Conservation (phyloP, 345 rosid species). For the Eucalyptus pauciflora region DNA sequence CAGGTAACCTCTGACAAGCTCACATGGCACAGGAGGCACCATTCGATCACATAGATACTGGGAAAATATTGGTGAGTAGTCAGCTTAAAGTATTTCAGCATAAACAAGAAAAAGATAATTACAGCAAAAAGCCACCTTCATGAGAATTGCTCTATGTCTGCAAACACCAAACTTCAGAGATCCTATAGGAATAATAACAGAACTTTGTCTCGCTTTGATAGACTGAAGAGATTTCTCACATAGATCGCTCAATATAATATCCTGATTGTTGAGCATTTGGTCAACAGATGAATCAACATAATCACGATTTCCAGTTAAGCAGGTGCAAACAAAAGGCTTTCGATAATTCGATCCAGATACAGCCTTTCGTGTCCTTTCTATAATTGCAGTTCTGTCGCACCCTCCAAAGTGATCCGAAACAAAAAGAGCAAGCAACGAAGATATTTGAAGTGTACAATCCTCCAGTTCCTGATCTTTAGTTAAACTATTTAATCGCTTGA, state of each 20-base stretch:
- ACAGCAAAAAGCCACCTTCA: slow-evolving; percentile 48
- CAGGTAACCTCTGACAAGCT: slow-evolving; percentile 96
- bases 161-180: slow-evolving; percentile 80
- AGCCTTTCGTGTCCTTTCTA: slow-evolving; percentile 63
- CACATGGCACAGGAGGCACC: slow-evolving; percentile 92
- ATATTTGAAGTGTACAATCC: slow-evolving; percentile 34
- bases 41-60: slow-evolving; percentile 94
- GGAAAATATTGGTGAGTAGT: neutral
- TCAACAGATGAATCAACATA: slow-evolving; percentile 13
- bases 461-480: slow-evolving; percentile 20
- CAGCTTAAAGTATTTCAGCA: neutral
- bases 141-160: slow-evolving; percentile 84
- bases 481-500: slow-evolving; percentile 40
- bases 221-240: slow-evolving; percentile 74
- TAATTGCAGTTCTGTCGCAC: slow-evolving; percentile 53
- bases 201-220: slow-evolving; percentile 52
- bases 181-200: slow-evolving; percentile 82
- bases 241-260: slow-evolving; percentile 47
- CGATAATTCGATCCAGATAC: slow-evolving; percentile 76
- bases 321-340: slow-evolving; percentile 88
- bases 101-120: neutral
- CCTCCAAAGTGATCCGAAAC: slow-evolving; percentile 99
- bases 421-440: slow-evolving; percentile 80
- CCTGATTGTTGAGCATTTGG: slow-evolving; percentile 26
- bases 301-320: slow-evolving; percentile 67